Evolutionary conservation across 176 grass and related monocot genomes (phyloP).

Genomic region (Chrysopogon serrulatus): DNA sequence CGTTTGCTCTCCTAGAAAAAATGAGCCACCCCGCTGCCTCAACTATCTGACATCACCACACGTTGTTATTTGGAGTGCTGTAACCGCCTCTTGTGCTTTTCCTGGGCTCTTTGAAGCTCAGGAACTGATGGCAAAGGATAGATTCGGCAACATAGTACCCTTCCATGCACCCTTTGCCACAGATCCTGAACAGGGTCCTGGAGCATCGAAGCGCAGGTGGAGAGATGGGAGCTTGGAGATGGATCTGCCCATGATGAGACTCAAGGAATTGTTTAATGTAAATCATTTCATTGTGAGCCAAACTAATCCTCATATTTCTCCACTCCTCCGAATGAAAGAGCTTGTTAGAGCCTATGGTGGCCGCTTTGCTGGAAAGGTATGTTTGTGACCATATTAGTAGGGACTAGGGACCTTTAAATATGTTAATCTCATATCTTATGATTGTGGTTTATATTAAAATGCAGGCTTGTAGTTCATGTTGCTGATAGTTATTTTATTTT

Average conservation of each 20-base stretch:
- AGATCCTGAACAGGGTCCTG: slow-evolving; percentile 38
- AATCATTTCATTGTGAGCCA: slow-evolving; percentile 98
- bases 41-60: slow-evolving; percentile 94
- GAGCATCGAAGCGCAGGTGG: slow-evolving; percentile 63
- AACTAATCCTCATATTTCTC: slow-evolving; percentile 92
- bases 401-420: not conserved
- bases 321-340: slow-evolving; percentile 81
- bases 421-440: not conserved
- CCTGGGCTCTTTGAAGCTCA: slow-evolving; percentile 95
- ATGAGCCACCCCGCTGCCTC: slow-evolving; percentile 90
- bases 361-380: slow-evolving; percentile 92
- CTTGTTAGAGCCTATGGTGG: slow-evolving; percentile 73
- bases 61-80: slow-evolving; percentile 98
- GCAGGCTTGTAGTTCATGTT: not conserved
- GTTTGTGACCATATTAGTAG: not conserved
- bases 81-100: slow-evolving; percentile 95
- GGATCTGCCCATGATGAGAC: slow-evolving; percentile 86
- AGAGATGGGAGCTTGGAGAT: slow-evolving; percentile 96
- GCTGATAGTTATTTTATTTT: not conserved
- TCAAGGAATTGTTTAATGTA: slow-evolving; percentile 96
- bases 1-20: slow-evolving; percentile 90
- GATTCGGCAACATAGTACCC: slow-evolving; percentile 82
- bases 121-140: slow-evolving; percentile 96
- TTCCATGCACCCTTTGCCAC: slow-evolving; percentile 76
- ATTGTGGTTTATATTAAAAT: not conserved